These are phyloP conservation scores for Paecilomyces fulvus DNA, from an alignment of 2,329 filamentous ascomycete species.

Conservation along the genomic window DNA sequence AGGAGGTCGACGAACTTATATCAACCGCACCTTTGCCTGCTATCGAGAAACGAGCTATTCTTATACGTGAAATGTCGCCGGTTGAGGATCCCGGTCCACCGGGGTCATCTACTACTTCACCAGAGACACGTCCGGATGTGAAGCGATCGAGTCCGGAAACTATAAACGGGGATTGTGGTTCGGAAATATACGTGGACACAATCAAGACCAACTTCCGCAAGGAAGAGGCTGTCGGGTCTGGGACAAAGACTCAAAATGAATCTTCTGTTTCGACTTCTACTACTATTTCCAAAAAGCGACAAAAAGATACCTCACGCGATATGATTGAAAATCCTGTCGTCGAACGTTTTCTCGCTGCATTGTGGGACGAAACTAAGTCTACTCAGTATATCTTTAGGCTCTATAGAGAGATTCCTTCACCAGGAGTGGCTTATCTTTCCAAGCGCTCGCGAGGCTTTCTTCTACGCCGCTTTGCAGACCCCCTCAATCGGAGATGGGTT, in stretches of 20 bases:
- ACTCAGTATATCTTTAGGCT: constrained; percentile 44
- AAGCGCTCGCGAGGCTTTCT: constrained; percentile 51
- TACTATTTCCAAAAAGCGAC: not conserved
- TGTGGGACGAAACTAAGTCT: constrained; percentile 36
- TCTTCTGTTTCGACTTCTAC: not conserved
- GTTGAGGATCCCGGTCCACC: not conserved
- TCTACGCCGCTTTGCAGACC: constrained; percentile 58
- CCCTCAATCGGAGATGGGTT: constrained; percentile 25
- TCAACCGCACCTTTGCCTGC: not conserved
- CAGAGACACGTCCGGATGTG: not conserved
- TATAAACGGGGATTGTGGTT: not conserved
- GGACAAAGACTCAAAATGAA: not conserved
- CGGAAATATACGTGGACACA: not conserved
- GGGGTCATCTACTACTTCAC: not conserved
- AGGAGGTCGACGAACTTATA: not conserved
- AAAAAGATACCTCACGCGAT: constrained; percentile 15
- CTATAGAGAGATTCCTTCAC: constrained; percentile 46
- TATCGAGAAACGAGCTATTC: not conserved
- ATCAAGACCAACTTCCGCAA: not conserved
- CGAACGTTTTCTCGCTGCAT: constrained; percentile 31
- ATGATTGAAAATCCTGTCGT: constrained; percentile 27
- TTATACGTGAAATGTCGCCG: not conserved
- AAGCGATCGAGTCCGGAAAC: not conserved
- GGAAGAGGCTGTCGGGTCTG: not conserved
- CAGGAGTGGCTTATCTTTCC: constrained; percentile 45